Base-by-base conservation (phyloP, 164 flowering plant species). In the Euptelea pleiosperma region DNA sequence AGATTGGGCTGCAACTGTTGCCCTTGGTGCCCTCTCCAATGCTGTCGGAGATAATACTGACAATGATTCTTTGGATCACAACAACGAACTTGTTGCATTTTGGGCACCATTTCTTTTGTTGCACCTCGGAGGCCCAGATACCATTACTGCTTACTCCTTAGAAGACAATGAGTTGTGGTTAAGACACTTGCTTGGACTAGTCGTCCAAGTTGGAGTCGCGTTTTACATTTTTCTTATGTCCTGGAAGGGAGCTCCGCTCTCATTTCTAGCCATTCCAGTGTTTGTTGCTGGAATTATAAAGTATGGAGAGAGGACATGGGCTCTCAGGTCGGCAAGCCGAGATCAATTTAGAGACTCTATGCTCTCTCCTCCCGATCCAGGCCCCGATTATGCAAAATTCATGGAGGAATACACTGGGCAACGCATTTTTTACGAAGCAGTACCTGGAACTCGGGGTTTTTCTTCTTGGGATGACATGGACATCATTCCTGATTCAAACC, bases 401-500 rank as follows among this genome's bases (percentile, higher is more conserved):
- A n/a, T n/a, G n/a, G n/a, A n/a, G n/a, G n/a, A n/a, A n/a, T n/a
- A n/a, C n/a, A n/a, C n/a, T n/a, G n/a, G n/a, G n/a, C n/a, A n/a
- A n/a, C n/a, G n/a, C n/a, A n/a, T n/a, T n/a, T n/a, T n/a, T n/a
- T n/a, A n/a, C n/a, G n/a, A n/a, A n/a, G n/a, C n/a, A n/a, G n/a
- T n/a, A n/a, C n/a, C n/a, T n/a, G n/a, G n/a, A n/a, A n/a, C n/a
- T n/a, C n/a, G n/a, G n/a, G n/a, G n/a, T n/a, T n/a, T n/a, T n/a
- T n/a, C n/a, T 14, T 8, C 8, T 36, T n/a, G n/a, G n/a, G n/a
- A n/a, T 10, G 56, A 67, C 2, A 14, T 50, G 15, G 73, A 67
- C 35, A 63, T 72, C 7, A 68, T 77, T 0, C 66, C 57, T 14
- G 25, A 68, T 19, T 81, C 74, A n/a, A n/a, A n/a, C n/a, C n/a